phyloP scores from a whole-genome alignment of 2,329 filamentous ascomycete genomes.

The Juglanconis oblonga region DNA sequence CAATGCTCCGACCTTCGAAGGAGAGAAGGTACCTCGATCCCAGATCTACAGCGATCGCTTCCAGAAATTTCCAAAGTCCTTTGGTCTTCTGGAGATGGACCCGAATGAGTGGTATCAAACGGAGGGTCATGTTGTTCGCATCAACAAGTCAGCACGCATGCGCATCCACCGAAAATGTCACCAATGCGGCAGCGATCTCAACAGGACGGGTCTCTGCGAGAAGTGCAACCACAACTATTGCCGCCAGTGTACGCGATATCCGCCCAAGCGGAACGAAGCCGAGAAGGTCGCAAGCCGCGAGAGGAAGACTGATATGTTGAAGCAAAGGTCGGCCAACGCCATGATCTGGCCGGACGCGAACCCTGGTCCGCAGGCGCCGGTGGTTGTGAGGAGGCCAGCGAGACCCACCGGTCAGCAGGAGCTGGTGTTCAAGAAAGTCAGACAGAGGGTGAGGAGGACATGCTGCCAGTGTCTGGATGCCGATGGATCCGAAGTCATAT shows the following conservation, averaged over 20 bases:
- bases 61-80: constrained; percentile 52
- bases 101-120: constrained; percentile 50
- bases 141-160: constrained; percentile 76
- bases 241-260: constrained; percentile 74
- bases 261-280: constrained; percentile 60
- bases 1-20: constrained; percentile 21
- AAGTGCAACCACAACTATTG: constrained; percentile 82
- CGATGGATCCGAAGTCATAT: constrained; percentile 45
- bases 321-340: constrained; percentile 56
- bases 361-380: constrained; percentile 42
- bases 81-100: constrained; percentile 51
- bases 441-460: constrained; percentile 69
- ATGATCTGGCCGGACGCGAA: constrained; percentile 51
- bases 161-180: constrained; percentile 79
- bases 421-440: constrained; percentile 66
- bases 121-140: constrained; percentile 56
- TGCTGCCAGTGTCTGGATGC: constrained; percentile 66
- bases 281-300: constrained; percentile 52
- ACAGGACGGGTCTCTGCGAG: constrained; percentile 67
- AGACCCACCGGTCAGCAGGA: constrained; percentile 64
- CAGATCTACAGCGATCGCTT: constrained; percentile 56
- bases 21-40: constrained; percentile 40
- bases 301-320: constrained; percentile 45
- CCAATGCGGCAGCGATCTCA: constrained; percentile 51
- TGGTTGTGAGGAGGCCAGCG: constrained; percentile 60